Percentiles rank a stretch among this genome's conserved stretches.
Evolutionary conservation across 1,284 basidiomycete species (phyloP).

Genomic region (Irpex rosettiformis): DNA sequence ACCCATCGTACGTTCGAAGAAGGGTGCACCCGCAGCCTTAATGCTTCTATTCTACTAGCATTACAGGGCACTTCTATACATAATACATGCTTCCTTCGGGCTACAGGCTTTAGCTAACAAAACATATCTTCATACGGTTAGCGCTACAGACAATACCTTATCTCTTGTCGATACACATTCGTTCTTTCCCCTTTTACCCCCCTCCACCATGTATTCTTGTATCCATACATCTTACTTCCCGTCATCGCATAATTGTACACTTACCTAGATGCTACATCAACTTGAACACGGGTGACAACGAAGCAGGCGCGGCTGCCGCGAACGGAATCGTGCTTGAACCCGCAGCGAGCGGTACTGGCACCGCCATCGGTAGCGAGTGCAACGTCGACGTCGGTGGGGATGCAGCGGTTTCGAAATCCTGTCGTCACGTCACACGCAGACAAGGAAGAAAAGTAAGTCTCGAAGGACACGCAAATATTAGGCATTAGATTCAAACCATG

Average conservation of each 20-base stretch:
- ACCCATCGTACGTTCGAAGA: constrained; percentile 27
- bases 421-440: constrained; percentile 8
- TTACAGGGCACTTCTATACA: constrained; percentile 6
- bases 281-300: constrained; percentile 27
- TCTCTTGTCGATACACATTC: constrained; percentile 10
- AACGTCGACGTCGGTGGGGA: constrained; percentile 29
- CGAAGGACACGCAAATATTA: neutral
- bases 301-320: constrained; percentile 23
- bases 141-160: constrained; percentile 12
- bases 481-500: constrained; percentile 18
- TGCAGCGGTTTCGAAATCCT: constrained; percentile 31
- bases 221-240: constrained; percentile 18
- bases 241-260: constrained; percentile 24
- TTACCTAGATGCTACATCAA: constrained; percentile 13
- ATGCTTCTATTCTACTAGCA: constrained; percentile 8
- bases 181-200: neutral
- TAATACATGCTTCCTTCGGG: constrained; percentile 3
- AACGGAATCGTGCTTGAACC: constrained; percentile 10
- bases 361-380: constrained; percentile 22
- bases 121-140: constrained; percentile 8
- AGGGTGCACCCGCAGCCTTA: constrained; percentile 23
- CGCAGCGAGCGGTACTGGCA: constrained; percentile 11
- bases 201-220: constrained; percentile 21
- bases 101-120: constrained; percentile 5
- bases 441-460: constrained; percentile 2